Evolutionary conservation across 768 basidiomycete genomes (phyloP).

Genomic region (Mycena rebaudengoi): DNA sequence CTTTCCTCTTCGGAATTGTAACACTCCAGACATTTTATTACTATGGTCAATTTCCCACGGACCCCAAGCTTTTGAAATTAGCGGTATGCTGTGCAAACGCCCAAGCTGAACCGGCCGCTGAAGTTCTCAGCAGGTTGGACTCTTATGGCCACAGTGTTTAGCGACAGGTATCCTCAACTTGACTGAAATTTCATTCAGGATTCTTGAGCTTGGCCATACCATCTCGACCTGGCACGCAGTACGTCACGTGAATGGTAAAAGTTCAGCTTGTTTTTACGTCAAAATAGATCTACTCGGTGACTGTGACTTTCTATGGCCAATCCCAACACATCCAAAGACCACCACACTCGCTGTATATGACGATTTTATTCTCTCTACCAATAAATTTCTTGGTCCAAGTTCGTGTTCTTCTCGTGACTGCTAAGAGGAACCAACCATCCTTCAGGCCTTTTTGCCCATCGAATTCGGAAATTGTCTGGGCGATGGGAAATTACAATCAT

Average conservation of each 20-base stretch:
- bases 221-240: neutral
- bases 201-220: neutral
- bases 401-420: neutral
- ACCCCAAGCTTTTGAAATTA: neutral
- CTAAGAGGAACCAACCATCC: neutral
- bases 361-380: neutral
- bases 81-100: neutral
- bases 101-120: too few species aligned
- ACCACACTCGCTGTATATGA: neutral
- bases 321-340: neutral
- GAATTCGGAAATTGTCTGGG: neutral
- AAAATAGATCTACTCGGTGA: neutral
- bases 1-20: neutral
- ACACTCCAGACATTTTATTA: neutral
- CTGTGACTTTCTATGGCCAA: neutral
- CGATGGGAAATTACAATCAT: neutral
- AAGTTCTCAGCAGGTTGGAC: neutral
- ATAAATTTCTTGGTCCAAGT: neutral
- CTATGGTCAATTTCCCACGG: neutral
- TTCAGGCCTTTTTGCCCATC: neutral
- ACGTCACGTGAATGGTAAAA: neutral
- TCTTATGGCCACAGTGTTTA: neutral
- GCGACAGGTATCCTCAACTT: neutral
- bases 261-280: neutral
- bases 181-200: neutral